These are phyloP conservation scores for Pulveroboletus sp. DNA, from an alignment of 768 basidiomycete species.

Conservation along the genomic window DNA sequence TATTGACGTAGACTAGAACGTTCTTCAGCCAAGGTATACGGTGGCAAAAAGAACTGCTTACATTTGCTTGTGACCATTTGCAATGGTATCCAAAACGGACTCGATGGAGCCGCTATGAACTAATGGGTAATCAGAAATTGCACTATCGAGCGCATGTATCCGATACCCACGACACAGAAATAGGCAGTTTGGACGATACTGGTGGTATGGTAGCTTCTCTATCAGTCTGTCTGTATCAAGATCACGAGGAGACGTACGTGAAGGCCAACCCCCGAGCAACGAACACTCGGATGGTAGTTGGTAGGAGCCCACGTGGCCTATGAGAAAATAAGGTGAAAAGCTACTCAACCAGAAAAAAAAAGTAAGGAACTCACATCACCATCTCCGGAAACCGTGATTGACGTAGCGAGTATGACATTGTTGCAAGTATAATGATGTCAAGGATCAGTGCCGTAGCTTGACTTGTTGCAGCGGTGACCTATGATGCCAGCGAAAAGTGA, in stretches of 20 bases:
- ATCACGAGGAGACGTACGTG: conserved; percentile 16
- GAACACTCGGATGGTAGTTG: neutral
- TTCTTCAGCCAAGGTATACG: neutral
- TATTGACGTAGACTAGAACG: conserved; percentile 28
- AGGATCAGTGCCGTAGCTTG: conserved; percentile 6
- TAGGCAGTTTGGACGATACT: conserved; percentile 20
- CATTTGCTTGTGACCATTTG: conserved; percentile 28
- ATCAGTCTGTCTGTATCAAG: neutral
- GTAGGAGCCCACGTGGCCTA: conserved; percentile 15
- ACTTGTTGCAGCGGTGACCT: conserved; percentile 17
- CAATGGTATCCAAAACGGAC: conserved; percentile 23
- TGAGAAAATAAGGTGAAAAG: neutral
- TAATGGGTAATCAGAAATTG: conserved; percentile 1
- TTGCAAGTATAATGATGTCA: conserved; percentile 13
- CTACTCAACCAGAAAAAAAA: neutral
- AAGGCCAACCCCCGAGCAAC: conserved; percentile 24
- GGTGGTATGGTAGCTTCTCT: neutral
- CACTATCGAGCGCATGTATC: neutral
- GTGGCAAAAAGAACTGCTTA: conserved; percentile 3
- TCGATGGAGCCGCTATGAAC: conserved; percentile 24
- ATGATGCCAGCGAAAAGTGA: neutral
- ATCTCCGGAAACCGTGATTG: conserved; percentile 15
- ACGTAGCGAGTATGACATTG: conserved; percentile 21
- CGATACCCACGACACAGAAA: conserved; percentile 18
- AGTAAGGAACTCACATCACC: conserved; percentile 9